Evolutionary conservation across 768 basidiomycete species (phyloP), one percentile per base, ranked within the genome.

Genomic region (Clitopilus passeckerianus): DNA sequence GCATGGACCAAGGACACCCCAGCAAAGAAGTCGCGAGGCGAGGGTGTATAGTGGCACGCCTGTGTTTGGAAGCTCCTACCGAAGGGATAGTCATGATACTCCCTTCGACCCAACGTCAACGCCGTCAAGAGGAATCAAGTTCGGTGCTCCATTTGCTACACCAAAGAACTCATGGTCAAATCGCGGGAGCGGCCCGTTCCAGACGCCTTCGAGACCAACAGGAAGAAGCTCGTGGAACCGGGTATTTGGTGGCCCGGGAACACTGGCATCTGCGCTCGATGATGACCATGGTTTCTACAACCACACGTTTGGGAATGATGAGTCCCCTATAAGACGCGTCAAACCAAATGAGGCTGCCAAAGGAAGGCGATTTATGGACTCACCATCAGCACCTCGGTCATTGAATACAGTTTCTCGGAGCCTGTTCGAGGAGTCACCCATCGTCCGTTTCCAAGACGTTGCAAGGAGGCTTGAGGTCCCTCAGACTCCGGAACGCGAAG

Each of bases 101-200:
- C 82, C 85, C 0, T 93, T 91, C 66, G 90, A 93, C 69, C 89
- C 90, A 5, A 85, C 86, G 23, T 87, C 89, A 18, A 91, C 90
- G 8, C 90, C 90, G 3, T 91, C 90, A n/a, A 77, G 90, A 46
- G 89, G 90, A 4, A 85, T 90, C 64, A 84, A 76, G 65, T 85
- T 89, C 64, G 77, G 77, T 44, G 71, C 70, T 10, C 67, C 85
- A 1, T 87, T 87, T 65, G 72, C 80, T 41, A 89, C 86, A 18
- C 87, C 87, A n/a, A 89, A 86, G 69, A 78, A 78, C 33, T 63
- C 74, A 34, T 85, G 83, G 82, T 67, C 74, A 0, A 69, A 74
- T 12, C 74, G 78, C 22, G 72, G 74, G 5, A 75, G 72, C 54
- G 75, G 76, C 6, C 58, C 79, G 56, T 83, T 82, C 68, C 81